Percentiles rank a stretch among this genome's conserved stretches.
These are phyloP conservation scores for Solanum pimpinellifolium DNA, from an alignment of 257 asterid genomes.

Conservation along the genomic window DNA sequence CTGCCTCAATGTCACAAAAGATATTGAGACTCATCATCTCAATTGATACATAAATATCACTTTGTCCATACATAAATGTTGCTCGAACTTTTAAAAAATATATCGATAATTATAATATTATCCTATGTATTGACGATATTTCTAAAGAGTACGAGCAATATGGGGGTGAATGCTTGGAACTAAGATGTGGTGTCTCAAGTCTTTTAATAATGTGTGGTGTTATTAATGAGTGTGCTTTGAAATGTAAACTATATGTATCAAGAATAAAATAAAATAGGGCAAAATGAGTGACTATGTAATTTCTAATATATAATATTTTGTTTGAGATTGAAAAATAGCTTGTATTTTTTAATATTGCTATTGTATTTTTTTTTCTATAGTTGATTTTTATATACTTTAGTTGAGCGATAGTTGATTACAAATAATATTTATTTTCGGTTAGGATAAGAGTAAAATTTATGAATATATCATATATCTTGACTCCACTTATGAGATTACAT, in stretches of 20 bases:
- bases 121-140: not conserved
- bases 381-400: too few relatives aligned
- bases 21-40: conserved; percentile 12
- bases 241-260: not conserved
- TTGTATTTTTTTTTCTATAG: too few relatives aligned
- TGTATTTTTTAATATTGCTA: not conserved
- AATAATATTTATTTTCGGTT: too few relatives aligned
- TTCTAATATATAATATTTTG: not conserved
- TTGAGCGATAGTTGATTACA: too few relatives aligned
- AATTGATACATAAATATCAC: not conserved
- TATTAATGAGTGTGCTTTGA: not conserved
- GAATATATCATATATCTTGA: too few relatives aligned
- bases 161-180: not conserved
- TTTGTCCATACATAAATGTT: not conserved
- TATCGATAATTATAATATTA: not conserved
- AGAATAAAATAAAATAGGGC: not conserved
- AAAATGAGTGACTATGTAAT: not conserved
- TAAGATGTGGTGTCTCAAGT: not conserved
- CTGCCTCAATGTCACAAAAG: not conserved
- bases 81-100: not conserved
- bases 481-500: too few relatives aligned
- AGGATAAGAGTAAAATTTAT: too few relatives aligned
- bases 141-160: not conserved
- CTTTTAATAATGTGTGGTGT: not conserved
- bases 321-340: not conserved